Evolutionary conservation across 2,329 filamentous ascomycete species (phyloP), one percentile per base, ranked within the genome.

Genomic region (Fusarium robinianum): DNA sequence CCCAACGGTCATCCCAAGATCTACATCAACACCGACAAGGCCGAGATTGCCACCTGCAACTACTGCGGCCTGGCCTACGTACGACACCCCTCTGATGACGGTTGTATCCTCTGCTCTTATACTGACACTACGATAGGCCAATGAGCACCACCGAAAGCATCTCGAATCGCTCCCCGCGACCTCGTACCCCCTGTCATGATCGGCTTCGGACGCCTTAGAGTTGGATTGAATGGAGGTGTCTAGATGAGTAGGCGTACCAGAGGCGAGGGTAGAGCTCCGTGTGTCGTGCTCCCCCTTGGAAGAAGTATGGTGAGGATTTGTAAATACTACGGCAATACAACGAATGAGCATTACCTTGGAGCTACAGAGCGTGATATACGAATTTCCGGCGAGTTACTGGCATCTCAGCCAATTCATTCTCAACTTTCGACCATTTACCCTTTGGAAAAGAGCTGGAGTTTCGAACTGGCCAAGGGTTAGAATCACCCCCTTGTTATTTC

Each of bases 11-110:
- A 99, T 70, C 94, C 94, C 35, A 82, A 83, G 64, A 87, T 99
- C 72, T 99, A 90, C 70, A 99, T 99, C 81, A 99, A 99, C 74
- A 85, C 88, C 57, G 94, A 99, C 73, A 97, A 96, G 79, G 88
- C 94, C 29, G 85, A 97, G 76, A 96, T 99, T 63, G 82, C 83
- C 71, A 77, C 77, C 67, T 99, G 94, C 78, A 85, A 80, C 64
- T 99, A 99, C 76, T 99, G 94, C 68, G 94, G 94, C 39, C 69
- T 94, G 57, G 94, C 94, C 61, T 99, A 85, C 68, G 94, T 97
- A 80, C 67, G 91, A 72, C 40, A n/a, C 25, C 27, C 11, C 19
- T 7, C 12, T 8, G 5, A n/a, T 10, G 6, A 11, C 21, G 8
- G 4, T 12, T 5, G 3, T 16, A 30, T 10, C 4, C n/a, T 5